Percentiles rank a stretch among this genome's conserved stretches.
Conservation (phyloP, 345 rosid species). For the Citrus unshiu region DNA sequence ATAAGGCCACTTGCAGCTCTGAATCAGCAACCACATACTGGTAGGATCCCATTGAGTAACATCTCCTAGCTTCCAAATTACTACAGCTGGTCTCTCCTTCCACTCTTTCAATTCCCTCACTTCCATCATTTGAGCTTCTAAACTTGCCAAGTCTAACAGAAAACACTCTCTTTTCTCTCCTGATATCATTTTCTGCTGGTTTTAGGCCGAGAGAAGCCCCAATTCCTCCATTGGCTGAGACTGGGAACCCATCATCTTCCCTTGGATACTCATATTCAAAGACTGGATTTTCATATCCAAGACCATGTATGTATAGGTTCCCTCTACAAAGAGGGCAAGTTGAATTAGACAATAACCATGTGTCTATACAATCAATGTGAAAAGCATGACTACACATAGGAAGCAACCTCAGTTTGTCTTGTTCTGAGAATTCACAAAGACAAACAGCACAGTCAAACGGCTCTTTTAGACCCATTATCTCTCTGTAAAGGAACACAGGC, state of each 20-base stretch:
- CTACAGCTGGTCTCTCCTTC: conserved; percentile 69
- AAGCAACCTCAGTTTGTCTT: conserved; percentile 73
- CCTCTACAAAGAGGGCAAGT: conserved; percentile 95
- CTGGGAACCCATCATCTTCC: conserved; percentile 42
- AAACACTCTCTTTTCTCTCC: conserved; percentile 65
- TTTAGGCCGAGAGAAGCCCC: conserved; percentile 40
- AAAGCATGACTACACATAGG: conserved; percentile 88
- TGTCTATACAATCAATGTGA: conserved; percentile 86
- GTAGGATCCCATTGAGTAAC: conserved; percentile 54
- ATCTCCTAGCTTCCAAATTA: conserved; percentile 57
- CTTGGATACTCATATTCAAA: conserved; percentile 47
- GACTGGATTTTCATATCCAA: conserved; percentile 52
- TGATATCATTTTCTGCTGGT: conserved; percentile 45
- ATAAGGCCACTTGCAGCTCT: conserved; percentile 54
- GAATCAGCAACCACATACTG: conserved; percentile 74
- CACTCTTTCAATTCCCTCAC: conserved; percentile 14
- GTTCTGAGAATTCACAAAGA: conserved; percentile 68
- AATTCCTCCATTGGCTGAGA: conserved; percentile 26
- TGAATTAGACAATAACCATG: conserved; percentile 88
- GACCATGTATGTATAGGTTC: conserved; percentile 48
- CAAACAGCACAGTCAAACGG: conserved; percentile 94
- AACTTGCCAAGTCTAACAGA: conserved; percentile 86
- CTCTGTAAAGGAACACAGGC: conserved; percentile 70
- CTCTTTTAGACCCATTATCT: conserved; percentile 68
- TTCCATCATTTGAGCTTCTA: conserved; percentile 40